These are phyloP conservation scores for Oryza glumipatula DNA, from an alignment of 176 grass and related monocot genomes.

Conservation along the genomic window DNA sequence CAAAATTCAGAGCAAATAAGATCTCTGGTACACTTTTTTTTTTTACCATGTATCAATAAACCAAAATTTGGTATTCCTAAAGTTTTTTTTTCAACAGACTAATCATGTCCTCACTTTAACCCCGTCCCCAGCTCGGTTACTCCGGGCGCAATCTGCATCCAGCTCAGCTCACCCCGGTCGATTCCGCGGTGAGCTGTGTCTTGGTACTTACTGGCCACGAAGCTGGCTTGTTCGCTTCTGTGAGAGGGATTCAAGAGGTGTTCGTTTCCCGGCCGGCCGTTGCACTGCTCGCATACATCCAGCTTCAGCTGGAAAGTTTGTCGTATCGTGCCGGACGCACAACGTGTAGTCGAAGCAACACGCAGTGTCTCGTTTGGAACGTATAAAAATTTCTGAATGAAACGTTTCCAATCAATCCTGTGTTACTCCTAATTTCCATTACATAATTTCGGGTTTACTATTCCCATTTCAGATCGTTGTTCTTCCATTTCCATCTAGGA, in stretches of 20 bases:
- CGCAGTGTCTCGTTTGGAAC: not conserved
- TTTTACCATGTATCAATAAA: no score
- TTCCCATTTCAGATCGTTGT: not conserved
- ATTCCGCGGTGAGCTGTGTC: not conserved
- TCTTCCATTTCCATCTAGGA: not conserved
- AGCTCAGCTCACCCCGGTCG: not conserved
- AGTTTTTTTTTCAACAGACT: no score
- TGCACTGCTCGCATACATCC: not conserved
- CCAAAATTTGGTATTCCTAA: no score
- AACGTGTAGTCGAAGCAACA: not conserved
- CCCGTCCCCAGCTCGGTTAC: no score
- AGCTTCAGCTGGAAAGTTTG: not conserved
- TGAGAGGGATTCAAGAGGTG: not conserved
- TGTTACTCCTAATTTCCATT: no score
- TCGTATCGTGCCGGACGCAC: not conserved
- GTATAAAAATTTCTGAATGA: not conserved
- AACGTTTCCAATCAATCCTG: not conserved
- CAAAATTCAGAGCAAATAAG: no score
- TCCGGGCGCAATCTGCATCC: not conserved
- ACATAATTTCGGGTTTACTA: no score
- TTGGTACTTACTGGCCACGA: no score
- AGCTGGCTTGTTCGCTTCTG: not conserved
- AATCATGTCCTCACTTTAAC: no score
- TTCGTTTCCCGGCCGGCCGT: not conserved
- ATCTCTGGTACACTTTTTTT: no score